These are phyloP conservation scores for Fusarium paranaense DNA, from an alignment of 2,329 filamentous ascomycete species.

Conservation along the genomic window DNA sequence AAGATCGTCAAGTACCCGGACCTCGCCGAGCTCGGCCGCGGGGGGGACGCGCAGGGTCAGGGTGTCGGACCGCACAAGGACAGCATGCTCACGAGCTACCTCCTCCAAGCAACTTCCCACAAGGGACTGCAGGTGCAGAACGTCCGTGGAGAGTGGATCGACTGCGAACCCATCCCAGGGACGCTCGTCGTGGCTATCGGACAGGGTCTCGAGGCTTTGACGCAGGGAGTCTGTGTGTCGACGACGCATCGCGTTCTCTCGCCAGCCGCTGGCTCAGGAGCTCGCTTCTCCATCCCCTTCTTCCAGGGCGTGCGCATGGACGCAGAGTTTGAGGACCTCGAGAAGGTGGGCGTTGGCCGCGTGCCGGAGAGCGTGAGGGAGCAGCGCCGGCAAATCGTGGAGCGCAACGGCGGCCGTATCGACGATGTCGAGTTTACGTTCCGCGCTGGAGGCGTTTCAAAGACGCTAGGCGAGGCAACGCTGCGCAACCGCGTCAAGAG, in stretches of 20 bases:
- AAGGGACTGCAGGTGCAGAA: slow-evolving; percentile 87
- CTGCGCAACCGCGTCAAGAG: slow-evolving; percentile 87
- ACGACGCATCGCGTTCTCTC: slow-evolving; percentile 89
- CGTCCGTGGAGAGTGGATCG: slow-evolving; percentile 81
- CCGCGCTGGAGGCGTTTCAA: slow-evolving; percentile 73
- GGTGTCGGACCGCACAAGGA: slow-evolving; percentile 86
- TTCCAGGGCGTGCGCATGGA: slow-evolving; percentile 89
- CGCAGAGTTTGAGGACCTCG: slow-evolving; percentile 82
- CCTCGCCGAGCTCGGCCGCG: slow-evolving; percentile 65
- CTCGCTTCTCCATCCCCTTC: slow-evolving; percentile 85
- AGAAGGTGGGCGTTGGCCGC: slow-evolving; percentile 64
- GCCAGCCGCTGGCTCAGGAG: slow-evolving; percentile 74
- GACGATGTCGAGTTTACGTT: slow-evolving; percentile 93
- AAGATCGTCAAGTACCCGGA: slow-evolving; percentile 93
- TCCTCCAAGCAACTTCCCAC: slow-evolving; percentile 84
- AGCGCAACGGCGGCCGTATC: slow-evolving; percentile 65
- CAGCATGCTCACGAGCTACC: slow-evolving; percentile 83
- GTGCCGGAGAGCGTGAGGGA: slow-evolving; percentile 72
- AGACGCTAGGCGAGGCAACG: slow-evolving; percentile 83
- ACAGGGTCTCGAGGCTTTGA: slow-evolving; percentile 87
- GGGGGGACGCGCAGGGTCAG: slow-evolving; percentile 59
- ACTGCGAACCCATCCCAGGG: slow-evolving; percentile 79
- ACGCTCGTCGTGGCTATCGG: slow-evolving; percentile 90
- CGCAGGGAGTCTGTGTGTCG: slow-evolving; percentile 82
- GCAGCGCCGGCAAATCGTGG: slow-evolving; percentile 70